A percentile compares a stretch with the other conserved stretches of the same genome.
phyloP scores from a whole-genome alignment of 2,329 filamentous ascomycete genomes.

The Aspergillus sojae region DNA sequence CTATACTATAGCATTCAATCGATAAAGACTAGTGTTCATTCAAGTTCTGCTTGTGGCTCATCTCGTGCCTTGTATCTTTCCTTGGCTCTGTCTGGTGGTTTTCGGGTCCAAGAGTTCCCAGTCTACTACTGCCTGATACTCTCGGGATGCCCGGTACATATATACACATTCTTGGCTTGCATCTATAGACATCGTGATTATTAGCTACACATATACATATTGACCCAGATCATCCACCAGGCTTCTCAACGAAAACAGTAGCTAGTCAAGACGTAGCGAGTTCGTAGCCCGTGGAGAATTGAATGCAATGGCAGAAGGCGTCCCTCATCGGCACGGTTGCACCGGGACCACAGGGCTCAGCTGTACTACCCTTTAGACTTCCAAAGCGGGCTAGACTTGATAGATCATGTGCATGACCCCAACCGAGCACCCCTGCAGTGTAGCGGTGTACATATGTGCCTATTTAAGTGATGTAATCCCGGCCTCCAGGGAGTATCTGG shows the following conservation, averaged over 20 bases:
- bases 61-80: not conserved
- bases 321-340: not conserved
- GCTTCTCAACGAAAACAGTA: not conserved
- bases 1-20: conserved; percentile 37
- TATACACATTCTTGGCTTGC: not conserved
- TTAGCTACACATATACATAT: not conserved
- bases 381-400: not conserved
- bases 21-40: conserved; percentile 24
- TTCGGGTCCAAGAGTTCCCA: not conserved
- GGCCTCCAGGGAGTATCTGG: not conserved
- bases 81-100: not conserved
- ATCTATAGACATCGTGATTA: not conserved
- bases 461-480: not conserved
- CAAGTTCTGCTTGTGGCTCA: not conserved
- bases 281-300: not conserved
- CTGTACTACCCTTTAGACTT: not conserved
- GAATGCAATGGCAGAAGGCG: not conserved
- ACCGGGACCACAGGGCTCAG: not conserved
- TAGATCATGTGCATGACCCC: conserved; percentile 1
- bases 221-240: not conserved
- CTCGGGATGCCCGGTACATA: not conserved
- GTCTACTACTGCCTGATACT: not conserved
- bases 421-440: conserved; percentile 3
- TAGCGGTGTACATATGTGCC: not conserved
- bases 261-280: not conserved